Evolutionary conservation across 805 yeast genomes (phyloP), one percentile per base, ranked within the genome.

Genomic region (Candida lessepsii): DNA sequence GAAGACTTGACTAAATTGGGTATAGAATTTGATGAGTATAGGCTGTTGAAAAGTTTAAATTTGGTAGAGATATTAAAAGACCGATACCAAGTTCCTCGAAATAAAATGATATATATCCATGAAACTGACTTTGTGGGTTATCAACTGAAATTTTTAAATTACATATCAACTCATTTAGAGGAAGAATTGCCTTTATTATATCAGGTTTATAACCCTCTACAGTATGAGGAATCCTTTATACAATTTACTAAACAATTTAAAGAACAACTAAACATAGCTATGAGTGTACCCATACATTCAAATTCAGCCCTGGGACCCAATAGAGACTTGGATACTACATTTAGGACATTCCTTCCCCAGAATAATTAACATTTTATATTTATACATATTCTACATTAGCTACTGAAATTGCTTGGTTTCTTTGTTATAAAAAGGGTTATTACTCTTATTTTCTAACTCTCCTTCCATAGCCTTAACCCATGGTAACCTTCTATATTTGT

Each of bases 401-500:
- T 32, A 40, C 17, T 40, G 43, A 14, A 35, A 40, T 26, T 27
- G 39, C 18, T 35, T 35, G 23, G 43, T 40, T 17, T 40, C 36
- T 6, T 28, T 18, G 36, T 40, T 36, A 15, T 34, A 40, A 15
- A 40, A 40, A n/a, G 44, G 44, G 19, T 40, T 40, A 27, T 40
- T 40, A 26, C 26, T 35, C 20, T 36, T 40, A 9, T 19, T 25
- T 10, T 30, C 32, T 10, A 36, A 20, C 6, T 49, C 51, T 39
- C 52, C 57, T 47, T 62, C 48, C 73, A 77, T 66, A 38, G 67
- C 44, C 46, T 71, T 74, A 11, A 80, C 81, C 86, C 86, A 81
- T 2, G 72, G 71, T 44, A 65, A 82, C 46, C 80, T 79, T 39
- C 82, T 76, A 52, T 76, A 73, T 48, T 65, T 69, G 57, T 80